A percentile compares a stretch with the other conserved stretches of the same genome.
phyloP scores from a whole-genome alignment of 257 asterid species.

The Fraxinus anomala region DNA sequence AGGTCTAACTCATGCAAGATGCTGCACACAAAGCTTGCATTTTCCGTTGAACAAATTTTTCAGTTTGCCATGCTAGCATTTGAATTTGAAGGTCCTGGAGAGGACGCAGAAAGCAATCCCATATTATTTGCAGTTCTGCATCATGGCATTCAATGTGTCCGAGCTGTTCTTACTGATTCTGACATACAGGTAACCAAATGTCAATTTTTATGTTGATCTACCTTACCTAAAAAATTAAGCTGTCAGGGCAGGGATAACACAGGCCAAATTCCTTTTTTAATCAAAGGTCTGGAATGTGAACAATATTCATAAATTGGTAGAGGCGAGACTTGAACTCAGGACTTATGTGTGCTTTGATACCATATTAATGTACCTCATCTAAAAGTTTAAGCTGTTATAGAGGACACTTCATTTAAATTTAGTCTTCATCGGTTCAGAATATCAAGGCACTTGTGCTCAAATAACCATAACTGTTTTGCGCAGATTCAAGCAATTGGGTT shows the following conservation, averaged over 20 bases:
- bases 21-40: conserved; percentile 77
- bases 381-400: neutral
- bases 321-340: neutral
- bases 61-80: conserved; percentile 62
- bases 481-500: conserved; percentile 87
- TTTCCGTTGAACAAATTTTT: conserved; percentile 62
- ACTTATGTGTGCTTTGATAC: neutral
- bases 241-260: neutral
- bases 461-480: conserved; percentile 26
- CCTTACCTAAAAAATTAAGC: neutral
- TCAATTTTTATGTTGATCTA: conserved; percentile 12
- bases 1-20: conserved; percentile 59
- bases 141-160: conserved; percentile 57
- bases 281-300: neutral
- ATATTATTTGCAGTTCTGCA: conserved; percentile 52
- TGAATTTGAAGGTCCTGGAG: conserved; percentile 48
- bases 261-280: neutral
- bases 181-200: conserved; percentile 68
- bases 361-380: neutral
- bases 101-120: conserved; percentile 49
- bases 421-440: neutral
- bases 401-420: neutral
- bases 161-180: conserved; percentile 56
- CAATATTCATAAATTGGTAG: neutral
- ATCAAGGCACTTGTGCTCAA: conserved; percentile 18